phyloP scores from a whole-genome alignment of 2,329 filamentous ascomycete genomes.

The Penicillium sp. region DNA sequence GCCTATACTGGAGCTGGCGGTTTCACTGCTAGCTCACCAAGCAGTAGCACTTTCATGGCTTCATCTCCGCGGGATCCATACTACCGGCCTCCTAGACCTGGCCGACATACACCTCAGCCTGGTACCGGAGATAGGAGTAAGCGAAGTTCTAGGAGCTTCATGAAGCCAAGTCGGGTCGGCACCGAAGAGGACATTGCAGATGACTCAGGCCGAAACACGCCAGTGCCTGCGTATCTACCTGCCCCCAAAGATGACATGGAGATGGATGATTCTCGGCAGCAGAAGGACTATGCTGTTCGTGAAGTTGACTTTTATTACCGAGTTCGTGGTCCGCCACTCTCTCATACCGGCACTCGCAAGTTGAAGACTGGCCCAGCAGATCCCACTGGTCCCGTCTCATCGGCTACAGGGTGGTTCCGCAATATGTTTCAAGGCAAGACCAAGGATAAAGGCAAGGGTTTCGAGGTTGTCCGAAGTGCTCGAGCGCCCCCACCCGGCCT shows the following conservation, averaged over 20 bases:
- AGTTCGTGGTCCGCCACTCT: constrained; percentile 82
- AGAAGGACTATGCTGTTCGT: constrained; percentile 85
- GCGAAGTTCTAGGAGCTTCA: constrained; percentile 45
- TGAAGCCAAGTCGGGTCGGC: constrained; percentile 36
- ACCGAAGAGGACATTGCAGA: constrained; percentile 37
- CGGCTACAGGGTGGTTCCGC: constrained; percentile 86
- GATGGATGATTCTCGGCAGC: constrained; percentile 48
- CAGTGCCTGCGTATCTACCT: constrained; percentile 56
- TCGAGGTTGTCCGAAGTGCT: constrained; percentile 90
- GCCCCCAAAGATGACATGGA: constrained; percentile 57
- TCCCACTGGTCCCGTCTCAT: constrained; percentile 86
- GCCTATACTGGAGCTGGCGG: constrained; percentile 68
- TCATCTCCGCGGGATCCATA: constrained; percentile 70
- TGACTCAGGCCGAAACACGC: constrained; percentile 48
- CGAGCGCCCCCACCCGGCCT: constrained; percentile 78
- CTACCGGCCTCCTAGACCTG: constrained; percentile 78
- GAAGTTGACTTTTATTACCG: constrained; percentile 98
- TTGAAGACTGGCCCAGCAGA: constrained; percentile 93
- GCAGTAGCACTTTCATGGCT: constrained; percentile 45
- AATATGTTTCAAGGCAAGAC: constrained; percentile 77
- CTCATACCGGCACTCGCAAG: constrained; percentile 76
- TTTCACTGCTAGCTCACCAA: constrained; percentile 43
- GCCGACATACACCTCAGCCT: constrained; percentile 63
- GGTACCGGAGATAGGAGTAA: constrained; percentile 46
- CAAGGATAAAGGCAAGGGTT: constrained; percentile 94